Percentiles rank a stretch among this genome's conserved stretches.
These are phyloP conservation scores for Aphanoascus verrucosus DNA, from an alignment of 2,329 filamentous ascomycete species.

Conservation along the genomic window DNA sequence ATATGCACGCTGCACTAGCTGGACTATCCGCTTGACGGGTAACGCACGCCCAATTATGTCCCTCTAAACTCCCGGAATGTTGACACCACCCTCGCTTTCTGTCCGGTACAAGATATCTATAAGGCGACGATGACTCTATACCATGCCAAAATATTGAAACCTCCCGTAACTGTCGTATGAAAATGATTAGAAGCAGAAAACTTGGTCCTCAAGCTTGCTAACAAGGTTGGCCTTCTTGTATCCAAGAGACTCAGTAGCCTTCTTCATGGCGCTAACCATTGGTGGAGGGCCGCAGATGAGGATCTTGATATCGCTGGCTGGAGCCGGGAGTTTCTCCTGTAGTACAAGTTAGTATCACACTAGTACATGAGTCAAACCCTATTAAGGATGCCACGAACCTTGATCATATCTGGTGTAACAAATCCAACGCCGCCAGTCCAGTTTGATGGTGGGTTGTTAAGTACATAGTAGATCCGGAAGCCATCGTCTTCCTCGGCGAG, in stretches of 20 bases:
- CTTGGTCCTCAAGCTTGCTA: slow-evolving; percentile 95
- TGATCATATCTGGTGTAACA: slow-evolving; percentile 91
- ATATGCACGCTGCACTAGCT: not conserved
- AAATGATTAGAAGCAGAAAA: slow-evolving; percentile 73
- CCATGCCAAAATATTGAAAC: not conserved
- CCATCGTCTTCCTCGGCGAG: slow-evolving; percentile 65
- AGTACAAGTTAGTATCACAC: slow-evolving; percentile 18
- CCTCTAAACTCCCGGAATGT: not conserved
- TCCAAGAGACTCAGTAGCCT: slow-evolving; percentile 76
- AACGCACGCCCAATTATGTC: not conserved
- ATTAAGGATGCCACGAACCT: slow-evolving; percentile 42
- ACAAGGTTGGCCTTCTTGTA: slow-evolving; percentile 88
- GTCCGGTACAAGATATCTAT: not conserved
- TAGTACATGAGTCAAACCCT: not conserved
- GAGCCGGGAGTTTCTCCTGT: slow-evolving; percentile 55
- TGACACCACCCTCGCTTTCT: not conserved
- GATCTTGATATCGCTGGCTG: slow-evolving; percentile 81
- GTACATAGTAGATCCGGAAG: slow-evolving; percentile 85
- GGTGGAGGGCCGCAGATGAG: slow-evolving; percentile 90
- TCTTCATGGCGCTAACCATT: slow-evolving; percentile 96
- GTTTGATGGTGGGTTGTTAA: slow-evolving; percentile 86
- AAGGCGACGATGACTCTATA: slow-evolving; percentile 1
- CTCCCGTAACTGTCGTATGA: too few relatives aligned
- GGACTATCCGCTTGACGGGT: not conserved
- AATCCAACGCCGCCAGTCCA: slow-evolving; percentile 93